These are phyloP conservation scores for Candida easanensis DNA, from an alignment of 805 yeast genomes.

Conservation along the genomic window DNA sequence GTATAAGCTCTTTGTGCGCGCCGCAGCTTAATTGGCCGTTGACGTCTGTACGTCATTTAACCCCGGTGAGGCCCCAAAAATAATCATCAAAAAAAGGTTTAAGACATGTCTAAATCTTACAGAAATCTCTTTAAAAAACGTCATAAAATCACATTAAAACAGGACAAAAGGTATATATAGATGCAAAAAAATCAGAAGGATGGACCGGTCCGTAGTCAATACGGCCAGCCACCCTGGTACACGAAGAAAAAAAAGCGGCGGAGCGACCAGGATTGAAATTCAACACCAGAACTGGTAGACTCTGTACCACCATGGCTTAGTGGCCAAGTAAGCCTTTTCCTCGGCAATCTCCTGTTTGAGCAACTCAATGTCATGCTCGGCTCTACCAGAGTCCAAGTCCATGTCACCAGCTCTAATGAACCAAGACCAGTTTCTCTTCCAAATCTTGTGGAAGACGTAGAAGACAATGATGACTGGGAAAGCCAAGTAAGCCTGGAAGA, in stretches of 20 bases:
- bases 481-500: constrained; percentile 41
- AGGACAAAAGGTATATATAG: neutral
- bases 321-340: constrained; percentile 48
- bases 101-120: no score
- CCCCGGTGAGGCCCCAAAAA: no score
- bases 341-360: constrained; percentile 54
- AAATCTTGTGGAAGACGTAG: constrained; percentile 40
- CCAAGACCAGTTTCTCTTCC: constrained; percentile 39
- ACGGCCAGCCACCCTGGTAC: no score
- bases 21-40: no score
- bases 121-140: no score
- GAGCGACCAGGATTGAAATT: constrained; percentile 45
- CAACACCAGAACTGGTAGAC: constrained; percentile 53
- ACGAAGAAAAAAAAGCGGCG: constrained; percentile 12
- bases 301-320: constrained; percentile 46
- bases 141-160: neutral
- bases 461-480: constrained; percentile 38
- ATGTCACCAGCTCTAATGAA: constrained; percentile 46
- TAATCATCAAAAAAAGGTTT: no score
- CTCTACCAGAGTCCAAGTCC: constrained; percentile 63
- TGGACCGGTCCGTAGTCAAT: constrained; percentile 32
- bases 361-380: constrained; percentile 56
- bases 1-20: no score
- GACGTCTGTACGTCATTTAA: no score
- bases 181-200: neutral